These are phyloP conservation scores for Plasmodium adleri DNA, from an alignment of 169 alveolate species.

Conservation along the genomic window DNA sequence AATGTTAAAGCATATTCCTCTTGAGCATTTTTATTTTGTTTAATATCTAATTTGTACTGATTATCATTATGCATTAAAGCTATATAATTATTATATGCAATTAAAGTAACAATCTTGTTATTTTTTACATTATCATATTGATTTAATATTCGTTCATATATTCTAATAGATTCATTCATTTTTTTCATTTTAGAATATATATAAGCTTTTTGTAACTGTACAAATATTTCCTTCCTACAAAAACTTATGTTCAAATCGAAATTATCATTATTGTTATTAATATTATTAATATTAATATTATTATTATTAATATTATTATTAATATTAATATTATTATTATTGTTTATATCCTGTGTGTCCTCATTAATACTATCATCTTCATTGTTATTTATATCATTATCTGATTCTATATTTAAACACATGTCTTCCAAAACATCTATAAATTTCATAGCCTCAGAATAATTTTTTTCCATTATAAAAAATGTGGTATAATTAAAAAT, in stretches of 20 bases:
- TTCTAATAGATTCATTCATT: conserved; percentile 37
- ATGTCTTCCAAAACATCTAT: conserved; percentile 37
- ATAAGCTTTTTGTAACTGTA: conserved; percentile 52
- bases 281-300: neutral
- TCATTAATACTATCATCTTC: neutral
- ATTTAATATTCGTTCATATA: conserved; percentile 46
- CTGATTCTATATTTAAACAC: conserved; percentile 15
- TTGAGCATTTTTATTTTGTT: neutral
- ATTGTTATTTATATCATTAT: neutral
- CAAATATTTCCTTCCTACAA: neutral
- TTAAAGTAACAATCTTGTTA: neutral
- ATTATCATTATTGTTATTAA: neutral
- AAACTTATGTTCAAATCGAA: neutral
- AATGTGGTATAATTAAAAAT: conserved; percentile 44
- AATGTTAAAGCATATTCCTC: neutral
- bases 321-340: neutral
- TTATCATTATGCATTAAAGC: conserved; percentile 48
- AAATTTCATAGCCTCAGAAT: conserved; percentile 19
- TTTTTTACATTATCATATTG: conserved; percentile 11
- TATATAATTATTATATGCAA: conserved; percentile 55
- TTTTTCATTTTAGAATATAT: conserved; percentile 41
- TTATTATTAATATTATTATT: neutral
- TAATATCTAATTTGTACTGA: neutral
- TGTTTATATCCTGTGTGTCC: neutral
- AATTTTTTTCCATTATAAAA: conserved; percentile 50